Conservation (phyloP, 768 basidiomycete species). For the Gymnopilus dilepis region DNA sequence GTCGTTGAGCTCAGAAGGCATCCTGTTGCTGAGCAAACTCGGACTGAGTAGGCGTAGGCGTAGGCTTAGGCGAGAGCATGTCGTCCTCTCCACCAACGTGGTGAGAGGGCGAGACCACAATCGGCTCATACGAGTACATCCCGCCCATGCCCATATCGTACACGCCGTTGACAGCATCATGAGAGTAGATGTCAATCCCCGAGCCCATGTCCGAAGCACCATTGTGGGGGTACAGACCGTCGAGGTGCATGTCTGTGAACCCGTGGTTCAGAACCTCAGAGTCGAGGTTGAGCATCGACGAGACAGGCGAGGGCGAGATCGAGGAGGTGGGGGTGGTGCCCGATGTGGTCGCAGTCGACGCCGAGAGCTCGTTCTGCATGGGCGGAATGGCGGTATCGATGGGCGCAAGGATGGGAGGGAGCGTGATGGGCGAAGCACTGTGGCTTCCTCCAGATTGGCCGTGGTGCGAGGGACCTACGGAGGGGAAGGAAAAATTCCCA, state of each 20-base stretch:
- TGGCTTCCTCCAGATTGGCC: neutral
- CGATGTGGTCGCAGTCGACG: neutral
- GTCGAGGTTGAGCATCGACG: neutral
- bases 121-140: neutral
- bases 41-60: neutral
- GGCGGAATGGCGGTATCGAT: slow-evolving; percentile 1
- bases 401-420: neutral
- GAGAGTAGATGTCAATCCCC: neutral
- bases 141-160: slow-evolving; percentile 1
- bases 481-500: slow-evolving; percentile 19
- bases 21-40: neutral
- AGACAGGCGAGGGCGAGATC: neutral
- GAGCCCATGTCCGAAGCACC: neutral
- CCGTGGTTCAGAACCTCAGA: neutral
- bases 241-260: neutral
- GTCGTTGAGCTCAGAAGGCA: neutral
- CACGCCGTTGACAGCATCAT: no score
- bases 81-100: neutral
- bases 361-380: neutral
- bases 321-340: neutral
- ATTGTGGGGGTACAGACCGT: neutral
- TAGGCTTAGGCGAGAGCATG: neutral
- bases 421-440: neutral
- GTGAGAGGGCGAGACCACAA: neutral
- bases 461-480: neutral